Base-by-base conservation (phyloP, 2,329 filamentous ascomycete species). In the Aspergillus fumigatus region DNA sequence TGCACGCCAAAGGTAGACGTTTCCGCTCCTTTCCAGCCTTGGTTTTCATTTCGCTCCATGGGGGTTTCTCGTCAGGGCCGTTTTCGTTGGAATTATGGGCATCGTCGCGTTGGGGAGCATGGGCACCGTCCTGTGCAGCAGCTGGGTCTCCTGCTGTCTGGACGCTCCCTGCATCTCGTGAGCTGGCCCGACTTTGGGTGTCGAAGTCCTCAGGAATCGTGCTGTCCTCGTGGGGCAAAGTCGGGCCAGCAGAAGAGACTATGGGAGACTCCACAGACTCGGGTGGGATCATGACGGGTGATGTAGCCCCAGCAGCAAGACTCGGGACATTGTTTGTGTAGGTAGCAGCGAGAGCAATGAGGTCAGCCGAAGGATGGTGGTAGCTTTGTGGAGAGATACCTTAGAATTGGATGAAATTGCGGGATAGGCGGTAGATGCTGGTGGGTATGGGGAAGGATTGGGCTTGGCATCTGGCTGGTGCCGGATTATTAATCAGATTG, bases 11-110 rank as follows among this genome's bases (percentile, higher is more conserved):
- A 2, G 94, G 94, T 35, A 99, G 78, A 47, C 94, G 84, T 74
- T 97, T 97, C 52, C 94, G 85, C 73, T 97, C 94, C 73, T 97
- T 99, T 17, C 94, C 94, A 2, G 94, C 94, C 73, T 93, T 93
- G 3, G 89, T 93, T 73, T 93, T 93, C 61, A 92, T 79, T 70
- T 93, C 89, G 65, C 85, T 92, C 89, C 89, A 93, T 14, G 87
- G 86, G 8, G 82, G 77, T 8, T 81, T 77, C 51, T 84, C 84
- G 5, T 79, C 73, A 61, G 43, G 2, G n/a, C 43, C 43, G 43
- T 84, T 81, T 51, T 85, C 83, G 1, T 63, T 63, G 10, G 54
- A 54, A 47, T 62, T 66, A 26, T 57, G 62, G n/a, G 55, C 55
- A 14, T 60, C 63, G 32, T 66, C 65, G 50, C 59, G 59, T 25